Evolutionary conservation across 352 stramenopile genomes (phyloP).

Genomic region (Phytophthora pinifolia): DNA sequence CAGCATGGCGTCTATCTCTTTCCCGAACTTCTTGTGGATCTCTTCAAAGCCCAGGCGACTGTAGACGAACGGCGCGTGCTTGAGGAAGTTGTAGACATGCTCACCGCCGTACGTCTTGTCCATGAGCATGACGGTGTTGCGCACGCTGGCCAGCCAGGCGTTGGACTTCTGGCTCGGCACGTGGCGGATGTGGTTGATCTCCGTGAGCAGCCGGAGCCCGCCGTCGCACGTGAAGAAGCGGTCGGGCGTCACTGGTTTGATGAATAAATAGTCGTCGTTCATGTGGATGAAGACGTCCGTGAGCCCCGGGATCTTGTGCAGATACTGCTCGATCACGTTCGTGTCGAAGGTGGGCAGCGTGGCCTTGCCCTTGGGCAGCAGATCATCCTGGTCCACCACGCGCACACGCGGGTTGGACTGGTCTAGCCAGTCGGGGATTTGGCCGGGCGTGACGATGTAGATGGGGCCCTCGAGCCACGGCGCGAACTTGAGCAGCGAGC

Average conservation of each 20-base stretch:
- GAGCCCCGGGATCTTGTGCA: conserved; percentile 83
- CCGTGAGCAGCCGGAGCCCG: conserved; percentile 67
- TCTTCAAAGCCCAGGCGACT: conserved; percentile 66
- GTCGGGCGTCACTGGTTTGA: conserved; percentile 72
- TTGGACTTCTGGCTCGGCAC: conserved; percentile 60
- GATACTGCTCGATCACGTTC: conserved; percentile 87
- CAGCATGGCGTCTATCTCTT: conserved; percentile 54
- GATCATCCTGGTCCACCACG: conserved; percentile 77
- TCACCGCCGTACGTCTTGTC: conserved; percentile 79
- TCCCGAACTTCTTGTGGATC: conserved; percentile 72
- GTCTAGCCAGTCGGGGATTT: conserved; percentile 85
- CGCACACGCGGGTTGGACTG: conserved; percentile 61
- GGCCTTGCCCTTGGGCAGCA: conserved; percentile 60
- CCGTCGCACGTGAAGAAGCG: conserved; percentile 87
- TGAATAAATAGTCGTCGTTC: conserved; percentile 92
- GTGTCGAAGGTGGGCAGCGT: conserved; percentile 78
- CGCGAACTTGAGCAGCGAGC: conserved; percentile 76
- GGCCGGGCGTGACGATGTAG: conserved; percentile 81
- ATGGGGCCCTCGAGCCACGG: conserved; percentile 81
- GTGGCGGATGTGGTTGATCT: conserved; percentile 86
- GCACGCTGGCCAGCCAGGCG: conserved; percentile 75
- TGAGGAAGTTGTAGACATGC: conserved; percentile 87
- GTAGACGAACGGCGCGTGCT: conserved; percentile 86
- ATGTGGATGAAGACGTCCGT: conserved; percentile 90
- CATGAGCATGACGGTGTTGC: conserved; percentile 71